Evolutionary conservation across 1,284 basidiomycete species (phyloP).

Genomic region (Sanguinoderma infundibulare): DNA sequence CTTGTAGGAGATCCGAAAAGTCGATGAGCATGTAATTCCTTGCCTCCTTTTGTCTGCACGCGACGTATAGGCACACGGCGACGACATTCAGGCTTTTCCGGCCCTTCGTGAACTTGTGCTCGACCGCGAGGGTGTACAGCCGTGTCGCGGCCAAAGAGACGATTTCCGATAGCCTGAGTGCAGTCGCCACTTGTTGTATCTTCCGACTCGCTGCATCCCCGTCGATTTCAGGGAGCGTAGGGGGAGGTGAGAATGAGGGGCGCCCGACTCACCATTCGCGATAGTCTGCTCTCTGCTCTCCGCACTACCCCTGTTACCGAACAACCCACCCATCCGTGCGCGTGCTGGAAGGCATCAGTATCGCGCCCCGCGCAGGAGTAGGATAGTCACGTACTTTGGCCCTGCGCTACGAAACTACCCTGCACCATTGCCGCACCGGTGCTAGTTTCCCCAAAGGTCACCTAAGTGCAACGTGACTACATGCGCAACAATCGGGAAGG

Average conservation of each 20-base stretch:
- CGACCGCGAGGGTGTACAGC: conserved; percentile 92
- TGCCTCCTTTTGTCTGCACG: conserved; percentile 90
- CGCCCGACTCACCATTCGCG: conserved; percentile 70
- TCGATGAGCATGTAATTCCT: conserved; percentile 98
- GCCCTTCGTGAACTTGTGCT: conserved; percentile 94
- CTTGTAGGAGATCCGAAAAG: conserved; percentile 92
- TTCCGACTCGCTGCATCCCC: conserved; percentile 72
- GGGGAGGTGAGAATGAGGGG: neutral
- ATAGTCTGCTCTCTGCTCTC: conserved; percentile 91
- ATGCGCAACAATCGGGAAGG: neutral
- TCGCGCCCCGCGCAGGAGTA: neutral
- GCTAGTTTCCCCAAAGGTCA: conserved; percentile 93
- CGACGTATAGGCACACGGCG: conserved; percentile 95
- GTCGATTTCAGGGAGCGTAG: neutral
- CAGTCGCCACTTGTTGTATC: conserved; percentile 82
- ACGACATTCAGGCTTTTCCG: conserved; percentile 92
- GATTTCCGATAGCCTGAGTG: conserved; percentile 79
- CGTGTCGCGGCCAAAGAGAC: conserved; percentile 85
- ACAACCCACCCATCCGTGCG: conserved; percentile 80
- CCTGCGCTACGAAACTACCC: conserved; percentile 92
- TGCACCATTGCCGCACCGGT: conserved; percentile 95
- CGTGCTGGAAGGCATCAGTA: conserved; percentile 54
- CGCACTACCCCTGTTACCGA: conserved; percentile 73
- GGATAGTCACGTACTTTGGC: conserved; percentile 74
- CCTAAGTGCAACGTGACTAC: conserved; percentile 49